These are phyloP conservation scores for Metschnikowia reukaufii DNA, from an alignment of 805 yeast genomes.

Conservation along the genomic window DNA sequence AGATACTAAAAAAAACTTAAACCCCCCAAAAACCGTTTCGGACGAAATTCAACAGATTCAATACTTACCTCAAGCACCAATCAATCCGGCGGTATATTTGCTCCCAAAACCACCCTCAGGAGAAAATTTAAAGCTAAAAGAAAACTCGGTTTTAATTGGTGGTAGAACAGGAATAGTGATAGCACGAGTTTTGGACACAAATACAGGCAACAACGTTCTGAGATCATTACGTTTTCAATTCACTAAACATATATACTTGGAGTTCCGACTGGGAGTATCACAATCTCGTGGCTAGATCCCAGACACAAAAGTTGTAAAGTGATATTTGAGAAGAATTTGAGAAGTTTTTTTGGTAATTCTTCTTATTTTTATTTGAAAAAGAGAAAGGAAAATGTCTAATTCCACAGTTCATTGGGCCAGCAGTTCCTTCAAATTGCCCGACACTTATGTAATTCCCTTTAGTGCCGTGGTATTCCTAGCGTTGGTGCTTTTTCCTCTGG, in stretches of 20 bases:
- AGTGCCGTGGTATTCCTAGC: conserved; percentile 11
- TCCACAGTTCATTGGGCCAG: neutral
- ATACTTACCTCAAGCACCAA: neutral
- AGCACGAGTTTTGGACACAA: conserved; percentile 1
- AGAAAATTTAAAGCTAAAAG: conserved; percentile 3
- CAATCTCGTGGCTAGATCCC: neutral
- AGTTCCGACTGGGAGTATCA: conserved; percentile 8
- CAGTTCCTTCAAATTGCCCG: conserved; percentile 1
- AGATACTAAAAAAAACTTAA: neutral
- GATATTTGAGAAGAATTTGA: neutral
- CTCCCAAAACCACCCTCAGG: neutral
- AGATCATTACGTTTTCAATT: conserved; percentile 7
- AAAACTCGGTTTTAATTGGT: conserved; percentile 8
- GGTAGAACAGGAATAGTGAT: conserved; percentile 2
- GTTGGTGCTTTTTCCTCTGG: conserved; percentile 12
- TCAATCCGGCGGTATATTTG: neutral
- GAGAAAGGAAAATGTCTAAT: neutral
- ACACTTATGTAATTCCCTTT: conserved; percentile 8
- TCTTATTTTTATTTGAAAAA: no score
- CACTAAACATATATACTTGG: conserved; percentile 1
- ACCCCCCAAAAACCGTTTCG: neutral
- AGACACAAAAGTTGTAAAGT: neutral
- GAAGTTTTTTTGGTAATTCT: no score
- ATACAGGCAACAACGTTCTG: conserved; percentile 1
- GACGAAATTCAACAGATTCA: no score